Evolutionary conservation across 495 filamentous ascomycete genomes (phyloP), one percentile per base, ranked within the genome.

Genomic region (Bacidia rubella): DNA sequence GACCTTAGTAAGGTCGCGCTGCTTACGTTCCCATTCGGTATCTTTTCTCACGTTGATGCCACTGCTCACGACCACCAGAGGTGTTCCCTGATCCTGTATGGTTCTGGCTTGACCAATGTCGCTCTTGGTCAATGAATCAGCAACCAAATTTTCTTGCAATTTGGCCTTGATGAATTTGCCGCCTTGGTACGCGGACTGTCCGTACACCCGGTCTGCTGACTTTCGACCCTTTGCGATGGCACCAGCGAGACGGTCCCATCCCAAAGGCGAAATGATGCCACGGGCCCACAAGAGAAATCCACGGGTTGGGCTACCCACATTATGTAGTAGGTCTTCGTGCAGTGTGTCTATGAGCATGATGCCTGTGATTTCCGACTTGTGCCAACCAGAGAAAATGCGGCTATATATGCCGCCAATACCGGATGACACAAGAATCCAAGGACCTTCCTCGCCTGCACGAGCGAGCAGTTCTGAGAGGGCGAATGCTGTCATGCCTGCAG

Each of bases 61-160:
- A 2, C 85, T 90, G 62, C 85, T 94, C 26, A 96, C 77, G n/a
- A 98, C 69, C 21, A 78, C 78, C 4, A 95, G 63, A 29, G 86
- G 85, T 38, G 80, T 86, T 41, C 82, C 69, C n/a, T 67, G 66
- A 60, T 74, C 73, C 64, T 94, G 85, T 45, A 96, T 90, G 41
- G 79, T 79, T 32, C 80, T 70, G 43, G 87, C 85, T 38, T 80
- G 81, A 40, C 73, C 71, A 21, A 95, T 77, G 57, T 98, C 92
- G 22, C 83, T 85, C 56, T 79, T 82, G 17, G 87, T 87, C 49
- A 96, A 76, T 2, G 81, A 82, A 51, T 81, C 72, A 10, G 89
- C 92, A 19, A 95, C 87, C 1, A 96, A 69, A 52, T 83, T 90
- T 69, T 98, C 92, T 65, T 98, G 92, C 32, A 98, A 71, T 63